These are phyloP conservation scores for Fusarium multiceps DNA, from an alignment of 2,329 filamentous ascomycete species.

Conservation along the genomic window DNA sequence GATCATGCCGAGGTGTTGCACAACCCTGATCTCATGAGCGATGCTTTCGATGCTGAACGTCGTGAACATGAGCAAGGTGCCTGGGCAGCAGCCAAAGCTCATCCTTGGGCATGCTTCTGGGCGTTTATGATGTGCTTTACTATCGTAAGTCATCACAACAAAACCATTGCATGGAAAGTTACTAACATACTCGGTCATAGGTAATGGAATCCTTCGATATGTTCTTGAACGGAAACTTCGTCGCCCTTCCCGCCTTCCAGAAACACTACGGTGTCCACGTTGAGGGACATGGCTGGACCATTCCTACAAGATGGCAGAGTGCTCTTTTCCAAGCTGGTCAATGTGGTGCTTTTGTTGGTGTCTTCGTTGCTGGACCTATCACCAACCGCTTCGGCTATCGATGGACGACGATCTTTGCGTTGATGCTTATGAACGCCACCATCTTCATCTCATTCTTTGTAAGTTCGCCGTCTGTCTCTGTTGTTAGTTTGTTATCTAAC, in stretches of 20 bases:
- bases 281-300: conserved; percentile 39
- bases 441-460: conserved; percentile 66
- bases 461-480: rapidly evolving
- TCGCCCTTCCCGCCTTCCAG: conserved; percentile 55
- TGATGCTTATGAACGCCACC: conserved; percentile 55
- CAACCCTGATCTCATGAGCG: conserved; percentile 37
- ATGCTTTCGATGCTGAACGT: conserved; percentile 51
- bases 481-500: background rate
- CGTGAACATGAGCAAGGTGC: conserved; percentile 55
- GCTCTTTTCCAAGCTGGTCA: conserved; percentile 51
- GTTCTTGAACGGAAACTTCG: conserved; percentile 60
- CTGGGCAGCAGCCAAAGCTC: conserved; percentile 52
- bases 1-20: conserved; percentile 24
- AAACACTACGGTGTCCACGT: conserved; percentile 51
- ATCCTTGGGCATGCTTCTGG: conserved; percentile 61
- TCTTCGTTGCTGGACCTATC: conserved; percentile 52
- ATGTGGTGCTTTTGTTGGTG: conserved; percentile 52
- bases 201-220: conserved; percentile 63
- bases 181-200: no score
- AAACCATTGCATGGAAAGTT: no score
- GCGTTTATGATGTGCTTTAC: conserved; percentile 62
- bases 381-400: conserved; percentile 53
- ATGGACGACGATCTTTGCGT: conserved; percentile 50
- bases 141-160: conserved; percentile 58
- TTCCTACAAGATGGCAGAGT: conserved; percentile 57